Base-by-base conservation (phyloP, 1,284 basidiomycete genomes). In the Inonotus hispidus region DNA sequence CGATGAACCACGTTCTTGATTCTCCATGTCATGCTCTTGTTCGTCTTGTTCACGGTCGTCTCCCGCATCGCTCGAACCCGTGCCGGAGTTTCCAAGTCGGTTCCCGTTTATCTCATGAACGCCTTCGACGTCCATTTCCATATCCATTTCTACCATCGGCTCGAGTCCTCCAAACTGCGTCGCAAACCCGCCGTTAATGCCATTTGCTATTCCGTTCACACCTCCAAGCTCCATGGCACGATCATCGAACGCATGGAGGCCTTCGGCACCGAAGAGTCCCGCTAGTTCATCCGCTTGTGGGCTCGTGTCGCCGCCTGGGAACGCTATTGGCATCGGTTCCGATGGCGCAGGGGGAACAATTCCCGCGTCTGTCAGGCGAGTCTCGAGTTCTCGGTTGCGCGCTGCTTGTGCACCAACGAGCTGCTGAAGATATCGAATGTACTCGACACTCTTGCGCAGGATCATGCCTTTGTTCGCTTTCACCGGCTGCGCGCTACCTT, bases 381-480 rank as follows among this genome's bases (percentile, higher is more conserved):
- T 76, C 71, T 93, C 91, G 50, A 93, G 78, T 67, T 91, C 89
- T 47, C 86, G 75, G 70, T 90, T 91, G 3, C 90, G 78, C 53
- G 81, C 82, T 4, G 88, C 85, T 69, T 93, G 92, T 0, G 84
- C 84, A 8, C 82, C 82, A 11, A 93, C 89, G 59, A 93, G 83
- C 67, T 93, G 90, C 69, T 93, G 91, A 3, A 93, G 81, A 71
- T 92, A 92, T 77, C 88, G 76, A 60, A 94, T 94, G 69, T 94
- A 94, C 68, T 93, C 92, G 35, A 94, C 92, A 61, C 87, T 90
- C 82, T 93, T 93, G 66, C 88, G 74, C 43, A 94, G 73, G 57
- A 94, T 93, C 83, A 93, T 90, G 43, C 92, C 92, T 78, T 94
- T 94, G 75, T 94, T 94, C 47, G 92, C 92, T 71, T 93, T 93